phyloP scores from a whole-genome alignment of 2,329 filamentous ascomycete genomes.

The Lecanicillium sp. region DNA sequence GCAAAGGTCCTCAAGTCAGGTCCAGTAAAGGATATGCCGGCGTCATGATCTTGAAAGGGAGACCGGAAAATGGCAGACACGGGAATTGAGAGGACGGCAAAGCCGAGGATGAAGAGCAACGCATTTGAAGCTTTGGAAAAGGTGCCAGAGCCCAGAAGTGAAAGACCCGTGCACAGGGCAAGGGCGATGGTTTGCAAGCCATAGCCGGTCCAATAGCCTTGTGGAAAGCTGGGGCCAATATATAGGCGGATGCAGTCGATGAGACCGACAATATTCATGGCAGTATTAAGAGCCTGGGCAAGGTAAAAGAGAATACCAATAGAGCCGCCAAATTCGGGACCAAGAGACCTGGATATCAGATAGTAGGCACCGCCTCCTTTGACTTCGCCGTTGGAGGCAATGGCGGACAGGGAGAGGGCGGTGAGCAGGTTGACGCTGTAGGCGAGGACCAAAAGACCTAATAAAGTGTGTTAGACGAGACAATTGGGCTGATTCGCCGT shows the following conservation, averaged over 20 bases:
- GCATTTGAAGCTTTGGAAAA: constrained; percentile 77
- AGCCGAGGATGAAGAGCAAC: constrained; percentile 59
- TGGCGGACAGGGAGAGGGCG: constrained; percentile 77
- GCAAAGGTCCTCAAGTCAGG: constrained; percentile 60
- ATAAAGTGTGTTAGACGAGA: neutral
- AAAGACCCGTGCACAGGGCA: constrained; percentile 63
- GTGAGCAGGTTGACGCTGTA: constrained; percentile 79
- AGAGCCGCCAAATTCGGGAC: constrained; percentile 81
- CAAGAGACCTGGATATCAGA: constrained; percentile 75
- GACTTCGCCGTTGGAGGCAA: constrained; percentile 84
- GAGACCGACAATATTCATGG: constrained; percentile 79
- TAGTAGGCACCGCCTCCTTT: constrained; percentile 84
- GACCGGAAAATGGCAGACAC: constrained; percentile 60
- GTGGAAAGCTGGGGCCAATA: constrained; percentile 56
- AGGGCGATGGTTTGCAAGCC: constrained; percentile 66
- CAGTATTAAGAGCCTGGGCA: constrained; percentile 82
- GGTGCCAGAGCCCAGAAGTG: constrained; percentile 69
- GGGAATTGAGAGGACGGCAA: constrained; percentile 75
- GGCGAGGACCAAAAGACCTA: constrained; percentile 64
- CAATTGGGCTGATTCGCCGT: neutral
- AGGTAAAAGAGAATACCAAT: constrained; percentile 85
- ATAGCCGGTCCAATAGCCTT: constrained; percentile 71
- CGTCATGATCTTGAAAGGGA: constrained; percentile 56
- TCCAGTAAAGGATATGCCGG: constrained; percentile 70
- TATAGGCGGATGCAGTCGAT: constrained; percentile 76